phyloP scores from a whole-genome alignment of 2,329 filamentous ascomycete genomes.

The Neonectria faginata region DNA sequence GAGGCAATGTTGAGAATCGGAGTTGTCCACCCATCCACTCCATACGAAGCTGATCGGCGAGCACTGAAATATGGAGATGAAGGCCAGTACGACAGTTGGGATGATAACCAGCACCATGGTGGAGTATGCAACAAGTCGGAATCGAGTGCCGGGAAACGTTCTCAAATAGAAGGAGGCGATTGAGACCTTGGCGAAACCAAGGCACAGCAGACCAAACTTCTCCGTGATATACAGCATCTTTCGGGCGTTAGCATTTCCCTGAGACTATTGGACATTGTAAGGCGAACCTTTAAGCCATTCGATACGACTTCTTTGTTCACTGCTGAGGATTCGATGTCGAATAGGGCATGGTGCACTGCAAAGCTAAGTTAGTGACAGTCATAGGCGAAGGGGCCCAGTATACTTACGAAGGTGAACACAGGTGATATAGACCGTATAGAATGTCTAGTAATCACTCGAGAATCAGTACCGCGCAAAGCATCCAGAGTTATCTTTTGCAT shows the following conservation, averaged over 20 bases:
- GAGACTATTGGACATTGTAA: rapidly evolving
- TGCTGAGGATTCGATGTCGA: constrained; percentile 11
- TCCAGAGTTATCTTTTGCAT: constrained; percentile 15
- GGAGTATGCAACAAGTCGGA: constrained; percentile 50
- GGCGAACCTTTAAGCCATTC: constrained; percentile 1
- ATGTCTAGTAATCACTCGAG: constrained; percentile 27
- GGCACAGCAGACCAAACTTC: constrained; percentile 52
- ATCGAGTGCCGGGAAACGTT: constrained; percentile 49
- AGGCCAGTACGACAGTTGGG: constrained; percentile 51
- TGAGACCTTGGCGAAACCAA: constrained; percentile 55
- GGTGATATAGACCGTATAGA: constrained; percentile 38
- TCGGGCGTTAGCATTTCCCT: constrained; percentile 1
- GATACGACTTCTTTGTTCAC: constrained; percentile 8
- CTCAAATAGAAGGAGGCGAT: constrained; percentile 55
- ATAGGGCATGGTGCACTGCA: constrained; percentile 17
- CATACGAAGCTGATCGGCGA: constrained; percentile 51
- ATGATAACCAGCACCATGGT: constrained; percentile 50
- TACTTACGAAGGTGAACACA: constrained; percentile 16
- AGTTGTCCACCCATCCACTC: constrained; percentile 35
- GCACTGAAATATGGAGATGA: constrained; percentile 58
- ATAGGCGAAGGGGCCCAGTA: background rate
- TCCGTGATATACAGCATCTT: constrained; percentile 49
- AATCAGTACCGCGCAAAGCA: constrained; percentile 18
- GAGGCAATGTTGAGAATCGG: constrained; percentile 34
- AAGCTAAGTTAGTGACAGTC: background rate